Conservation (phyloP, 2,329 filamentous ascomycete genomes). For the Sporothrix brunneoviolacea region DNA sequence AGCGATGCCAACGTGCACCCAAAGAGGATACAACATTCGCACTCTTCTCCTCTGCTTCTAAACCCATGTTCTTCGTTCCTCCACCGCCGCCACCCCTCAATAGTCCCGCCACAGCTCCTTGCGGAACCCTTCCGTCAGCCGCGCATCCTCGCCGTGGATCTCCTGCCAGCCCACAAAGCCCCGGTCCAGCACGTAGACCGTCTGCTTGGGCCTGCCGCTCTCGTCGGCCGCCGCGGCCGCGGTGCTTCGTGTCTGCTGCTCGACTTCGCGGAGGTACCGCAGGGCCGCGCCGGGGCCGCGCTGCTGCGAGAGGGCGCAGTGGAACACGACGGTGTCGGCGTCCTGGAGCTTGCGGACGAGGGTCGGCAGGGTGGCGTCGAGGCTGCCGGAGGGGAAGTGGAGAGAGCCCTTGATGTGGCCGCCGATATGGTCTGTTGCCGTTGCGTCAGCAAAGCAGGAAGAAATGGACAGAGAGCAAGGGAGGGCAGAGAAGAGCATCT, state of each 20-base stretch:
- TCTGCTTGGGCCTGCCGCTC: slow-evolving; percentile 48
- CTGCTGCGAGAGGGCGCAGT: slow-evolving; percentile 88
- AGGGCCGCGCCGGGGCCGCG: slow-evolving; percentile 80
- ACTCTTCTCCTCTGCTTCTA: no score
- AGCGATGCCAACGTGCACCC: no score
- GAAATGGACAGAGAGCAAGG: not conserved
- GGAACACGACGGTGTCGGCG: slow-evolving; percentile 83
- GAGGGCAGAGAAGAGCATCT: slow-evolving; percentile 17
- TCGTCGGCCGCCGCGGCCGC: not conserved
- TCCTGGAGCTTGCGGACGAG: slow-evolving; percentile 70
- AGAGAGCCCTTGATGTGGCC: slow-evolving; percentile 76
- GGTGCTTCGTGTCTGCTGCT: no score
- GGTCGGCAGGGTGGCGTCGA: slow-evolving; percentile 73
- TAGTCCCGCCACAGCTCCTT: slow-evolving; percentile 68
- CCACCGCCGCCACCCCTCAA: not conserved
- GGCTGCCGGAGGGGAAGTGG: slow-evolving; percentile 65
- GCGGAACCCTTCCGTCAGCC: slow-evolving; percentile 75
- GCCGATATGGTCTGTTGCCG: slow-evolving; percentile 76
- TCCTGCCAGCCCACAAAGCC: slow-evolving; percentile 92
- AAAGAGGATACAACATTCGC: no score
- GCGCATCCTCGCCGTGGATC: slow-evolving; percentile 66
- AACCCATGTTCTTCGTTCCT: no score
- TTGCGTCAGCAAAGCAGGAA: no score
- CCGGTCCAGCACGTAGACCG: slow-evolving; percentile 71
- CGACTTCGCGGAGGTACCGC: slow-evolving; percentile 68